phyloP scores from a whole-genome alignment of 2,329 filamentous ascomycete species.

The Verticillium longisporum region DNA sequence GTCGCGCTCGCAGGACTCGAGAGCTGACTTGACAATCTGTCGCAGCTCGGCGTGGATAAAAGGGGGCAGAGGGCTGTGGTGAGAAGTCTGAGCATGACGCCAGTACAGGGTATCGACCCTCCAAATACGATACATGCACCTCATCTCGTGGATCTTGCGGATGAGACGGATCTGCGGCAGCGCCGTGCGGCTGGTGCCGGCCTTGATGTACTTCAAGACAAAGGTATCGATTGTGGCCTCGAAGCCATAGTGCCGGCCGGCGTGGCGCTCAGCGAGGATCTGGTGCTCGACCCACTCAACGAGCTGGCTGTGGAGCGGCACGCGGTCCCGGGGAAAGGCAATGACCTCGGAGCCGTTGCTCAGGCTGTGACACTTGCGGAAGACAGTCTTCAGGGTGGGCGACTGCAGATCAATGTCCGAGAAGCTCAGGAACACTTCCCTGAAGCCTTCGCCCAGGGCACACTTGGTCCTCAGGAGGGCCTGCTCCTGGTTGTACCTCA shows the following conservation, averaged over 20 bases:
- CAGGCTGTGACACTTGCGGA: slow-evolving; percentile 1
- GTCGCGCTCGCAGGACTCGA: slow-evolving; percentile 29
- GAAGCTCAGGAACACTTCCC: neutral
- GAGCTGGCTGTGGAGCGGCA: neutral
- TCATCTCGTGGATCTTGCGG: slow-evolving; percentile 35
- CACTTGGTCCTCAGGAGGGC: slow-evolving; percentile 1
- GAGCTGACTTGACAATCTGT: slow-evolving; percentile 28
- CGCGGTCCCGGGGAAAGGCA: slow-evolving; percentile 1
- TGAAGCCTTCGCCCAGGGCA: neutral
- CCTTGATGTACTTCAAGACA: slow-evolving; percentile 2
- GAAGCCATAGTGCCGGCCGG: neutral
- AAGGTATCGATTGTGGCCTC: slow-evolving; percentile 5
- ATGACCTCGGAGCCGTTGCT: neutral
- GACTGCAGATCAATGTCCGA: neutral
- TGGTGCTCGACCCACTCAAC: slow-evolving; percentile 1
- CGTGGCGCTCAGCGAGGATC: neutral
- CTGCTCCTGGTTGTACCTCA: slow-evolving; percentile 1
- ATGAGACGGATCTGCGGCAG: slow-evolving; percentile 23
- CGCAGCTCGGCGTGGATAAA: slow-evolving; percentile 33
- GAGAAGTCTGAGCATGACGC: slow-evolving; percentile 16
- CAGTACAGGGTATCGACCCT: slow-evolving; percentile 34
- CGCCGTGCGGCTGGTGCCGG: neutral
- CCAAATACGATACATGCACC: slow-evolving; percentile 44
- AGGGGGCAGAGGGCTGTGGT: slow-evolving; percentile 20
- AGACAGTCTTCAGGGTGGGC: slow-evolving; percentile 1